These are phyloP conservation scores for Salvia hispanica DNA, from an alignment of 257 asterid genomes.

Conservation along the genomic window DNA sequence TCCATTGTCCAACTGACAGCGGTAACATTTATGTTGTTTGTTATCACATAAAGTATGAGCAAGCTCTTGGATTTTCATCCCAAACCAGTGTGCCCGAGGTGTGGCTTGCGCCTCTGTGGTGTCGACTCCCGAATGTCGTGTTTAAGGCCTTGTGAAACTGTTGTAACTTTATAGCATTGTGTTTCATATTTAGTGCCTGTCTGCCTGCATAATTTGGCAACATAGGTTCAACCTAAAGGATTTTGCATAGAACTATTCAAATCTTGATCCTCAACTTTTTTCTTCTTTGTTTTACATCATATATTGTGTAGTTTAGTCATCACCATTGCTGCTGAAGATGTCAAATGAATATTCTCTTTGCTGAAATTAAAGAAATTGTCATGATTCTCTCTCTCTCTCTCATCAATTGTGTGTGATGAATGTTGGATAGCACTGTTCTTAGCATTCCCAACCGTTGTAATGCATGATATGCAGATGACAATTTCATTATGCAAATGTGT, in stretches of 20 bases:
- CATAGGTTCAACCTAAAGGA: constrained; percentile 18
- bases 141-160: not conserved
- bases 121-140: constrained; percentile 14
- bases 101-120: constrained; percentile 42
- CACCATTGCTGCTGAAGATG: constrained; percentile 19
- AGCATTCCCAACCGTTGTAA: not conserved
- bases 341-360: constrained; percentile 27
- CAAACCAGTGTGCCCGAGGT: constrained; percentile 42
- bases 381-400: constrained; percentile 1
- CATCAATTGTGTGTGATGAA: not conserved
- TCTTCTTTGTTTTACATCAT: not conserved
- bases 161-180: constrained; percentile 24
- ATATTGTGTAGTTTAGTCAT: constrained; percentile 32
- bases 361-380: constrained; percentile 27
- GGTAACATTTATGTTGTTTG: constrained; percentile 12
- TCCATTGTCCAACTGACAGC: constrained; percentile 56
- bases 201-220: constrained; percentile 30
- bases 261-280: not conserved
- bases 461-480: not conserved
- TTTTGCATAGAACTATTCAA: constrained; percentile 25
- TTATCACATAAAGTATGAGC: constrained; percentile 23
- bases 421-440: not conserved
- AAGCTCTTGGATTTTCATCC: constrained; percentile 9
- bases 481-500: too few relatives aligned
- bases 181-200: constrained; percentile 22